Conservation (phyloP, 1,284 basidiomycete genomes). For the Irpex sp. region DNA sequence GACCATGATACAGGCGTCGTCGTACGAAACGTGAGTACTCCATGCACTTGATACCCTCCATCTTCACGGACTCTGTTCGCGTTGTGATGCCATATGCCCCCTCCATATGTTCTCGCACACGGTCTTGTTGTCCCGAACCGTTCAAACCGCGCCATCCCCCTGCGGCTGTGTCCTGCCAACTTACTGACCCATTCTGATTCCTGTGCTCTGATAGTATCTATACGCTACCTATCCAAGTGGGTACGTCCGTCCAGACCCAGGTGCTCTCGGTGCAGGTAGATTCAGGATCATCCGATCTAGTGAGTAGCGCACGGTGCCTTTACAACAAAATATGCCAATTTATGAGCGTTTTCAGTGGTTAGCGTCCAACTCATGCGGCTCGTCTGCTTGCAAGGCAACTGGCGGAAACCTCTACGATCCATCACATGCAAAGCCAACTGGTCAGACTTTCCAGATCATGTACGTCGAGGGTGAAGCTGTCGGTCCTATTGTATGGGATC, state of each 20-base stretch:
- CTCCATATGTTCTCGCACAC: not conserved
- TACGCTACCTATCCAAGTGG: conserved; percentile 52
- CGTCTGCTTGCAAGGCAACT: conserved; percentile 41
- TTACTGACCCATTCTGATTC: not conserved
- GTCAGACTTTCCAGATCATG: conserved; percentile 39
- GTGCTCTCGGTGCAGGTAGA: conserved; percentile 64
- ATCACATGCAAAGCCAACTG: conserved; percentile 37
- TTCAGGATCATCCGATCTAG: conserved; percentile 74
- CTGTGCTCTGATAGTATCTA: conserved; percentile 44
- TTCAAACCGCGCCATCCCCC: not conserved
- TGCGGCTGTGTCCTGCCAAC: not conserved
- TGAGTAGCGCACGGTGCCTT: conserved; percentile 29
- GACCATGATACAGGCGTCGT: conserved; percentile 43
- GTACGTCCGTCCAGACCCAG: conserved; percentile 44
- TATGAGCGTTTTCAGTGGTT: conserved; percentile 49
- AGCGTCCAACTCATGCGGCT: conserved; percentile 52
- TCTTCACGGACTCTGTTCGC: not conserved
- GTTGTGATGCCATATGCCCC: conserved; percentile 2
- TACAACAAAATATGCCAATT: not conserved
- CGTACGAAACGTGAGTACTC: conserved; percentile 49
- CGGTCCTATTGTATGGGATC: conserved; percentile 68
- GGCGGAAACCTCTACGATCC: conserved; percentile 51
- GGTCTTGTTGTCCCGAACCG: conserved; percentile 4
- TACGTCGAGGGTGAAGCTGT: conserved; percentile 56
- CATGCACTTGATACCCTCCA: too few relatives aligned